Conservation (phyloP, 768 basidiomycete species). For the Podaxis sp. region DNA sequence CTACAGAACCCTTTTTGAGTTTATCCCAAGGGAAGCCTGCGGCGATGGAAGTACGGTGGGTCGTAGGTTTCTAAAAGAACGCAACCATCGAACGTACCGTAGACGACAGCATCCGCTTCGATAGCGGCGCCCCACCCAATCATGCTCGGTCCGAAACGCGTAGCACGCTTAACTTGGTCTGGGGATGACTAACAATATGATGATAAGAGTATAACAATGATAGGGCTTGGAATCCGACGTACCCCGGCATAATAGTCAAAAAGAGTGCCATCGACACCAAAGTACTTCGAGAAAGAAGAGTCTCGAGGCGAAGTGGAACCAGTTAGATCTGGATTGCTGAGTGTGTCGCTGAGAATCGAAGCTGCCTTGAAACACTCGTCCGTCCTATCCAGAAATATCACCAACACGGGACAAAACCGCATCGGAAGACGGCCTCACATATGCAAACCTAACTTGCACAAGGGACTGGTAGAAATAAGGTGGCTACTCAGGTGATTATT, state of each 20-base stretch:
- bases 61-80: neutral
- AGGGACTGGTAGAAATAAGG: slow-evolving; percentile 26
- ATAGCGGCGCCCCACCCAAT: slow-evolving; percentile 29
- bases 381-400: slow-evolving; percentile 13
- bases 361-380: slow-evolving; percentile 23
- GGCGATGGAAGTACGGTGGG: neutral
- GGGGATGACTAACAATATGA: neutral
- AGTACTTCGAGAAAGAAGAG: slow-evolving; percentile 25
- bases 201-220: no score
- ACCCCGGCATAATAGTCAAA: slow-evolving; percentile 27
- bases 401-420: neutral
- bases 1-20: slow-evolving; percentile 23
- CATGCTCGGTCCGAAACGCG: slow-evolving; percentile 34
- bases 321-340: slow-evolving; percentile 34
- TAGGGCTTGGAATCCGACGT: slow-evolving; percentile 2
- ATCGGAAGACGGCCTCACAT: slow-evolving; percentile 17
- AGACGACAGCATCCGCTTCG: slow-evolving; percentile 27
- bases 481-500: slow-evolving; percentile 41
- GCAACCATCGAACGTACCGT: slow-evolving; percentile 20
- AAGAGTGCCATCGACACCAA: slow-evolving; percentile 16
- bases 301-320: slow-evolving; percentile 23
- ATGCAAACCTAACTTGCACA: slow-evolving; percentile 26
- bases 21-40: slow-evolving; percentile 36
- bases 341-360: slow-evolving; percentile 29
- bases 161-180: slow-evolving; percentile 4